Evolutionary conservation across 305 asterid species (phyloP).

Genomic region (Fraxinus sp.): DNA sequence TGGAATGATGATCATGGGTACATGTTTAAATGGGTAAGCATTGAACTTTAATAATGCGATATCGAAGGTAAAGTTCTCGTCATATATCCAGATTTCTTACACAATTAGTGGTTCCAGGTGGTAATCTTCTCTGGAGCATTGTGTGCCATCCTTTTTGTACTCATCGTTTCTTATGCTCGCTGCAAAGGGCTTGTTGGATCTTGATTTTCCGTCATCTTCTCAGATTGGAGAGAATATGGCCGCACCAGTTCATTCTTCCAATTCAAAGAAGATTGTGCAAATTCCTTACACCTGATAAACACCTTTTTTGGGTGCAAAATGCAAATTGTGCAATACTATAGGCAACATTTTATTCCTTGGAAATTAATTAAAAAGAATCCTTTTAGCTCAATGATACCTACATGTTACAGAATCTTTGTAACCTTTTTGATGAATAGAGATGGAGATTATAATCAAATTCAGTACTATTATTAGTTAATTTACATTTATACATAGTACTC

Average conservation of each 20-base stretch:
- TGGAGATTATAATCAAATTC: not conserved
- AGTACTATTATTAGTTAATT: not conserved
- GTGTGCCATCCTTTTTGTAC: slow-evolving; percentile 37
- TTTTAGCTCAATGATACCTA: not conserved
- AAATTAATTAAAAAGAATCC: not conserved
- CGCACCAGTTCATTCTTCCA: not conserved
- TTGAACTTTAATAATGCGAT: not conserved
- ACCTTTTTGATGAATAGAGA: not conserved
- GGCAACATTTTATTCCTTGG: not conserved
- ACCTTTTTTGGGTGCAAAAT: not conserved
- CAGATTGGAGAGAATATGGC: not conserved
- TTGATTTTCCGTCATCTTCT: slow-evolving; percentile 21
- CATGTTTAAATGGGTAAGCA: slow-evolving; percentile 89
- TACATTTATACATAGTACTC: not conserved
- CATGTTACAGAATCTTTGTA: not conserved
- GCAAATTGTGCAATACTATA: not conserved
- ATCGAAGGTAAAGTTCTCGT: not conserved
- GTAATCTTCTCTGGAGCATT: slow-evolving; percentile 36
- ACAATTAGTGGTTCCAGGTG: slow-evolving; percentile 43
- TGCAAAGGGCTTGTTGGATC: slow-evolving; percentile 75
- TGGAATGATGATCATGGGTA: slow-evolving; percentile 60
- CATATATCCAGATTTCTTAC: not conserved
- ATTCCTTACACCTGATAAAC: not conserved
- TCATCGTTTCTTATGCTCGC: slow-evolving; percentile 69
- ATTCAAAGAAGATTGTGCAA: not conserved